phyloP scores from a whole-genome alignment of 495 filamentous ascomycete genomes.

The Hypoxylon perforatum region DNA sequence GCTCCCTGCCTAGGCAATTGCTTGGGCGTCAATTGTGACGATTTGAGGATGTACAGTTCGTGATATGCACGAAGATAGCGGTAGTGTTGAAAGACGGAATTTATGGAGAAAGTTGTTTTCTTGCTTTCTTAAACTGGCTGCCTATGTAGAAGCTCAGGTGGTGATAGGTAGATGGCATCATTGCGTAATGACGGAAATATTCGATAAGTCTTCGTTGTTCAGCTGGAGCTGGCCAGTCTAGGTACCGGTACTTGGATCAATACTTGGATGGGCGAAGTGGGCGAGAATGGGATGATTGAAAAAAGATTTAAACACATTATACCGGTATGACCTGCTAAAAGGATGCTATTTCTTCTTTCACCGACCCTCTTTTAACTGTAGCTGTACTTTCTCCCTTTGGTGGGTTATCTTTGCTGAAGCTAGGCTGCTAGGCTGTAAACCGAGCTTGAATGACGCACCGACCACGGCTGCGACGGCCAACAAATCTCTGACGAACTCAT shows the following conservation, averaged over 20 bases:
- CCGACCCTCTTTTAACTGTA: no score
- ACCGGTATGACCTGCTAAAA: no score
- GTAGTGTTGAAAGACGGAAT: no score
- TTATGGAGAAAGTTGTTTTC: no score
- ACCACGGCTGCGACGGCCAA: constrained; percentile 8
- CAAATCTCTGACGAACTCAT: no score
- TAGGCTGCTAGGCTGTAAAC: constrained; percentile 9
- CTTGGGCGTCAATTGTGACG: neutral
- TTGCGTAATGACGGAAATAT: constrained; percentile 21
- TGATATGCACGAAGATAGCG: no score
- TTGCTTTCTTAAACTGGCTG: neutral
- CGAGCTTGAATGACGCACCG: constrained; percentile 32
- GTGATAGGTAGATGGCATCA: neutral
- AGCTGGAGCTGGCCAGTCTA: neutral
- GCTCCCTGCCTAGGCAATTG: neutral
- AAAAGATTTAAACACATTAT: no score
- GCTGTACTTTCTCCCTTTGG: no score
- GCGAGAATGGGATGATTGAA: no score
- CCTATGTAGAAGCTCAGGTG: neutral
- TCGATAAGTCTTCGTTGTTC: constrained; percentile 1
- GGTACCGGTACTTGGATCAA: no score
- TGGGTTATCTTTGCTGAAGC: constrained; percentile 6
- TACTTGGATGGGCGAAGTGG: no score
- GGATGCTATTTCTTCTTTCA: no score
- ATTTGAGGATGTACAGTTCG: neutral